These are phyloP conservation scores for Clarireedia paspali DNA, from an alignment of 2,329 filamentous ascomycete genomes.

Conservation along the genomic window DNA sequence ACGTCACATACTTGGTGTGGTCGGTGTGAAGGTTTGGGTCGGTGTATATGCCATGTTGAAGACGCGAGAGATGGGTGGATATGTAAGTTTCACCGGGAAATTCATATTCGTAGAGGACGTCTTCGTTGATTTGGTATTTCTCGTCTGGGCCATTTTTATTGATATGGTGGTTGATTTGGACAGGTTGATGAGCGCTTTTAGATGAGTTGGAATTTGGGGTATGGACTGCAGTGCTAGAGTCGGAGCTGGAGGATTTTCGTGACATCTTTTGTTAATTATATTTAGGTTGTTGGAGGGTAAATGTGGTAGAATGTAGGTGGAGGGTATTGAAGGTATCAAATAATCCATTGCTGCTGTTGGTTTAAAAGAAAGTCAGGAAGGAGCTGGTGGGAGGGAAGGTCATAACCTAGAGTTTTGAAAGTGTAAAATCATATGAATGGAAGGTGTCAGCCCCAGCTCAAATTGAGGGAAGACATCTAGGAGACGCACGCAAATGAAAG, in stretches of 20 bases:
- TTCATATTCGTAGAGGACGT: slow-evolving; percentile 40
- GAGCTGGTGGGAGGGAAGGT: too few relatives aligned
- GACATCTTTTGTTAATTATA: background rate
- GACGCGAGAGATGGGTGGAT: slow-evolving; percentile 40
- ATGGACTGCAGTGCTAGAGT: background rate
- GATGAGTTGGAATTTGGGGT: background rate
- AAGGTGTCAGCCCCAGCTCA: too few relatives aligned
- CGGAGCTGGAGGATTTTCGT: background rate
- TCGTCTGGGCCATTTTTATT: slow-evolving; percentile 19
- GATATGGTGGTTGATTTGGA: background rate
- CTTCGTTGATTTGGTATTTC: slow-evolving; percentile 28
- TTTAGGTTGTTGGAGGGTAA: background rate
- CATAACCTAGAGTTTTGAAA: too few relatives aligned
- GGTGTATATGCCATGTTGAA: slow-evolving; percentile 41
- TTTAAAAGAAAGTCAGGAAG: background rate
- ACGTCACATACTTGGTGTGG: slow-evolving; percentile 37
- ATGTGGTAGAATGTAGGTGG: background rate
- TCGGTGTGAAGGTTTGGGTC: slow-evolving; percentile 35
- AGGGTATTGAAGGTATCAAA: too few relatives aligned
- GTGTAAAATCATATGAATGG: too few relatives aligned
- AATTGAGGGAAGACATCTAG: too few relatives aligned
- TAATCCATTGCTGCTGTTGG: too few relatives aligned
- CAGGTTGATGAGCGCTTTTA: too few relatives aligned
- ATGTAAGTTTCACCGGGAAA: slow-evolving; percentile 41
- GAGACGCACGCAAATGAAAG: too few relatives aligned